Evolutionary conservation across 2,329 filamentous ascomycete genomes (phyloP).

Genomic region (Penicillium concentricum): DNA sequence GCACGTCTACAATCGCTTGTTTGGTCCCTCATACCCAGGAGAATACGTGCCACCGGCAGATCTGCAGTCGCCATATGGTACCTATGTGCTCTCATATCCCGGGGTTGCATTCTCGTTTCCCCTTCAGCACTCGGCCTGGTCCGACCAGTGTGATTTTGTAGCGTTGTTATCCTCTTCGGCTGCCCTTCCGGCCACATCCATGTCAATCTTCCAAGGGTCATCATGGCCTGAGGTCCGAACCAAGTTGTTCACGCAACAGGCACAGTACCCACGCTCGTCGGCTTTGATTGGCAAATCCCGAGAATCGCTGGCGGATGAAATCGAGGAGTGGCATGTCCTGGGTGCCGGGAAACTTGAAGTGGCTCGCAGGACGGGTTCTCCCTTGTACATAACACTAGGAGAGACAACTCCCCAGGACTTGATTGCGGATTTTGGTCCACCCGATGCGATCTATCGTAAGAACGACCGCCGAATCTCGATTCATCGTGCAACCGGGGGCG

Average conservation of each 20-base stretch:
- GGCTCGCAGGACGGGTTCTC: conserved; percentile 65
- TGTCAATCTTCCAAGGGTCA: conserved; percentile 86
- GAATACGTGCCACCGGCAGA: conserved; percentile 74
- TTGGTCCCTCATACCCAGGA: conserved; percentile 90
- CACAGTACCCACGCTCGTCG: conserved; percentile 72
- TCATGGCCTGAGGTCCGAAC: conserved; percentile 85
- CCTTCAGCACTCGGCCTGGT: conserved; percentile 71
- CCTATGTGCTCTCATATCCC: conserved; percentile 90
- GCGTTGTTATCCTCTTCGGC: conserved; percentile 77
- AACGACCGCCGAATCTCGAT: conserved; percentile 86
- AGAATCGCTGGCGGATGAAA: conserved; percentile 82
- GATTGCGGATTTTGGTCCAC: conserved; percentile 84
- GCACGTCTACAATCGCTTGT: conserved; percentile 88
- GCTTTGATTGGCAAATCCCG: conserved; percentile 68
- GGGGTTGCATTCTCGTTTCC: conserved; percentile 92
- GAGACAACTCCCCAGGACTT: conserved; percentile 91
- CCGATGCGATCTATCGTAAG: conserved; percentile 91
- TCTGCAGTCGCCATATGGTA: conserved; percentile 58
- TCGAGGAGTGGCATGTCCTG: conserved; percentile 75
- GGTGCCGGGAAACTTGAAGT: conserved; percentile 78
- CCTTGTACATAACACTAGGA: conserved; percentile 72
- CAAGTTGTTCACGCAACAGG: conserved; percentile 70
- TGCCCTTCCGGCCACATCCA: conserved; percentile 73
- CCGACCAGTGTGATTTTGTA: conserved; percentile 74
- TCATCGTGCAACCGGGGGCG: conserved; percentile 51